Conservation (phyloP, 225 moss, liverwort and hornwort genomes). For the Asterella californica region DNA sequence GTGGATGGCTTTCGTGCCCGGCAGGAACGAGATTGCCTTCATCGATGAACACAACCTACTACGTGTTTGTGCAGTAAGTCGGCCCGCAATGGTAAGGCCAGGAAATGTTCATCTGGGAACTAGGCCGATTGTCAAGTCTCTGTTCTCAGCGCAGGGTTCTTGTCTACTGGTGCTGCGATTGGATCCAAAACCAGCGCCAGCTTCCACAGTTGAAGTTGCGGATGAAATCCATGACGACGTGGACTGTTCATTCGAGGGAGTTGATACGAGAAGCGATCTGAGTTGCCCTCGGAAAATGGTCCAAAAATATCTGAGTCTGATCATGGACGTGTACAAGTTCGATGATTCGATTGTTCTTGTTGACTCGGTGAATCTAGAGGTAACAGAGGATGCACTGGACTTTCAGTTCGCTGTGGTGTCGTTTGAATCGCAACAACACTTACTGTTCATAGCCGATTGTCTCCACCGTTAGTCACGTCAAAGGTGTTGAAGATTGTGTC, state of each 20-base stretch:
- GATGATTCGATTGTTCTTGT: conserved; percentile 1
- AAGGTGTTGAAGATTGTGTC: conserved; percentile 1
- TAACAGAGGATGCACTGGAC: conserved; percentile 6
- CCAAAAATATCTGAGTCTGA: neutral
- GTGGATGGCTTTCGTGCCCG: conserved; percentile 62
- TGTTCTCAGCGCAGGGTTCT: conserved; percentile 48
- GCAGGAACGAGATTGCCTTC: too few species aligned
- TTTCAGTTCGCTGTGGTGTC: conserved; percentile 30
- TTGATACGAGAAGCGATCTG: neutral
- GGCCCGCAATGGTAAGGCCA: conserved; percentile 41
- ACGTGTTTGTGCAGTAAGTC: conserved; percentile 42
- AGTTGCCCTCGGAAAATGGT: too few species aligned
- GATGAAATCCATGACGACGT: neutral
- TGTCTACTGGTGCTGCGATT: conserved; percentile 39
- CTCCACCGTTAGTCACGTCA: neutral
- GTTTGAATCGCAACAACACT: neutral
- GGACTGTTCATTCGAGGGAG: neutral
- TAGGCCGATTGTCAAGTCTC: conserved; percentile 27
- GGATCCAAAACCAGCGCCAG: neutral
- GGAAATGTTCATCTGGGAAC: conserved; percentile 36
- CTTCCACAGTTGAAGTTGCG: neutral
- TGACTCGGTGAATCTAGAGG: neutral
- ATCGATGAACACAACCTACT: too few species aligned
- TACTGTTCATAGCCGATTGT: neutral
- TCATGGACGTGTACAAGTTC: neutral